Conservation (phyloP, 1,139 yeast species). For the Wickerhamomyces sp. region DNA sequence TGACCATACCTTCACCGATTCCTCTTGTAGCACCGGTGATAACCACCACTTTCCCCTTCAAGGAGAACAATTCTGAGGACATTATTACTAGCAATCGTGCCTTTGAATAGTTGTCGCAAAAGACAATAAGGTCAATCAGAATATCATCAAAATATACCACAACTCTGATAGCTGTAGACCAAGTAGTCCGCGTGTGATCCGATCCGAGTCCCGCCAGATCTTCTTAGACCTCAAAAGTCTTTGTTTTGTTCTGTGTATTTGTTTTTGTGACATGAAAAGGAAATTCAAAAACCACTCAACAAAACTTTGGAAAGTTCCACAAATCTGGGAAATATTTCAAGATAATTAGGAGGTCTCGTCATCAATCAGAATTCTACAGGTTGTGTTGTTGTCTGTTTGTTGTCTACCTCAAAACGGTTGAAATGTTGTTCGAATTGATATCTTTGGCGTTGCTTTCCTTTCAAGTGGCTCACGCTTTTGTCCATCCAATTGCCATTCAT, state of each 20-base stretch:
- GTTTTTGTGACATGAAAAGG: background rate
- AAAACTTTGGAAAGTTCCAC: too few relatives aligned
- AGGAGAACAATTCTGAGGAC: conserved; percentile 35
- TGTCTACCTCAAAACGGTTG: background rate
- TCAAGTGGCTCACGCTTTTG: conserved; percentile 23
- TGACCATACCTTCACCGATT: conserved; percentile 40
- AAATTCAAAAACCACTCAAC: too few relatives aligned
- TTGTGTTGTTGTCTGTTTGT: background rate
- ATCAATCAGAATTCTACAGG: background rate
- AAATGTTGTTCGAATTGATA: background rate
- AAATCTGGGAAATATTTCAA: too few relatives aligned
- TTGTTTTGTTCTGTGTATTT: background rate
- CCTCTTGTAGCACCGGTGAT: conserved; percentile 41
- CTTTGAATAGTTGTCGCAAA: background rate
- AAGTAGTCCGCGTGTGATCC: background rate
- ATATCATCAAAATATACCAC: background rate
- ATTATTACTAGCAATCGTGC: conserved; percentile 24
- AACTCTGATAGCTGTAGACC: background rate
- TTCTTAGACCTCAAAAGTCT: background rate
- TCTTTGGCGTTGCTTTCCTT: conserved; percentile 22
- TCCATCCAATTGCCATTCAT: conserved; percentile 56
- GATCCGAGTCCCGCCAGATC: background rate
- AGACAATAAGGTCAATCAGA: background rate
- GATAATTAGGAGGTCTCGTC: too few relatives aligned
- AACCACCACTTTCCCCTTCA: conserved; percentile 33